A percentile compares a stretch with the other conserved stretches of the same genome.
Conservation (phyloP, 2,329 filamentous ascomycete species). For the Apiospora saccharicola region DNA sequence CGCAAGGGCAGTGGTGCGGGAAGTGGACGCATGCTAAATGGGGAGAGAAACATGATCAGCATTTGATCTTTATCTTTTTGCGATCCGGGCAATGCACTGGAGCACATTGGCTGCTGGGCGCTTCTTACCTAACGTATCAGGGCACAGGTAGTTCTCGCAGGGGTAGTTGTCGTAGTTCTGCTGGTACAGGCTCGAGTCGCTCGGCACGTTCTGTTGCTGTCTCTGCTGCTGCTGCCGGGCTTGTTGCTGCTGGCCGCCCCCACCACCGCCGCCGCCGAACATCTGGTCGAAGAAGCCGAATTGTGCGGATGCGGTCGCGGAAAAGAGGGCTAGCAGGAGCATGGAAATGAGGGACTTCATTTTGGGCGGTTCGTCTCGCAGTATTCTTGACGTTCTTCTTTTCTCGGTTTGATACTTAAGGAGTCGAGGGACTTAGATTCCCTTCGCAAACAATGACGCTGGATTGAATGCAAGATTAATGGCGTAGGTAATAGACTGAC, state of each 20-base stretch:
- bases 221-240: conserved; percentile 64
- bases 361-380: conserved; percentile 27
- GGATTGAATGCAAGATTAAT: not conserved
- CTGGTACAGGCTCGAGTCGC: conserved; percentile 80
- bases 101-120: too few relatives aligned
- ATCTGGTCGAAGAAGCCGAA: conserved; percentile 99
- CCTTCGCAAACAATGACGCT: not conserved
- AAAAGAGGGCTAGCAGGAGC: conserved; percentile 65
- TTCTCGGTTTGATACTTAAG: too few relatives aligned
- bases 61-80: not conserved
- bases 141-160: conserved; percentile 94
- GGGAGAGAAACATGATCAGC: not conserved
- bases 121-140: conserved; percentile 74
- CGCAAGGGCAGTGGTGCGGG: conserved; percentile 95
- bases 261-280: conserved; percentile 69
- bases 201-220: conserved; percentile 77
- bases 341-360: conserved; percentile 46
- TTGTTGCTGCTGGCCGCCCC: conserved; percentile 52
- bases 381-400: not conserved
- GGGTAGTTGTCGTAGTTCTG: conserved; percentile 63
- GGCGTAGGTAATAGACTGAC: not conserved
- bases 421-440: not conserved
- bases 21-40: conserved; percentile 84
- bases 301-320: conserved; percentile 72
- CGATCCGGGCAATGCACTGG: not conserved